Percentiles rank a stretch among this genome's conserved stretches.
Evolutionary conservation across 2,329 filamentous ascomycete genomes (phyloP).

Genomic region (Anthostomella pinea): DNA sequence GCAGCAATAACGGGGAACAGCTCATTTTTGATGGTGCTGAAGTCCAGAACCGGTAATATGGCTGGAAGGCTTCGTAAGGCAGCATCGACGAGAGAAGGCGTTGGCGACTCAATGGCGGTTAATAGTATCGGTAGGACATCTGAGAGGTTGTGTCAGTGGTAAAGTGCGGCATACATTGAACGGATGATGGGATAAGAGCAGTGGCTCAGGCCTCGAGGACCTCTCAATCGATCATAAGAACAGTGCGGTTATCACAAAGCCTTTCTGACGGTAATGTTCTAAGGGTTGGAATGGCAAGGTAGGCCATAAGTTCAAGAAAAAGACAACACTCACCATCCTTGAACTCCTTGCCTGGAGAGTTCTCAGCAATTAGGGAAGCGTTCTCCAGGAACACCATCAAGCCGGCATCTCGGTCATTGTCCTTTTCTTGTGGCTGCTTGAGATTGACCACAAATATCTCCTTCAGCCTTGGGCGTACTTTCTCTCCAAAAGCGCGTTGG

Average conservation of each 20-base stretch:
- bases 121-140: slow-evolving; percentile 86
- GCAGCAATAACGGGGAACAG: slow-evolving; percentile 87
- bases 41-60: slow-evolving; percentile 87
- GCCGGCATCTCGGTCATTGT: slow-evolving; percentile 80
- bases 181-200: background rate
- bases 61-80: slow-evolving; percentile 74
- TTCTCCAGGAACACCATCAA: slow-evolving; percentile 90
- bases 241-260: no score
- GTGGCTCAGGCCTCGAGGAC: no score
- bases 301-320: background rate
- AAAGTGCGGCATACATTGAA: background rate
- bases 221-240: no score
- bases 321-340: slow-evolving; percentile 69
- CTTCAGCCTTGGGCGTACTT: slow-evolving; percentile 78
- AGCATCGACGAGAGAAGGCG: slow-evolving; percentile 84
- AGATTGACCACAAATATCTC: slow-evolving; percentile 71
- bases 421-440: slow-evolving; percentile 66
- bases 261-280: no score
- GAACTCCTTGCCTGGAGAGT: slow-evolving; percentile 87
- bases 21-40: slow-evolving; percentile 95
- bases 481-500: slow-evolving; percentile 77
- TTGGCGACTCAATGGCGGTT: slow-evolving; percentile 81
- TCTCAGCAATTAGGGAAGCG: slow-evolving; percentile 70
- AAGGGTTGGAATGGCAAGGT: background rate
- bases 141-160: slow-evolving; percentile 33